phyloP scores from a whole-genome alignment of 2,329 filamentous ascomycete species.

The Fusarium heterosporum region DNA sequence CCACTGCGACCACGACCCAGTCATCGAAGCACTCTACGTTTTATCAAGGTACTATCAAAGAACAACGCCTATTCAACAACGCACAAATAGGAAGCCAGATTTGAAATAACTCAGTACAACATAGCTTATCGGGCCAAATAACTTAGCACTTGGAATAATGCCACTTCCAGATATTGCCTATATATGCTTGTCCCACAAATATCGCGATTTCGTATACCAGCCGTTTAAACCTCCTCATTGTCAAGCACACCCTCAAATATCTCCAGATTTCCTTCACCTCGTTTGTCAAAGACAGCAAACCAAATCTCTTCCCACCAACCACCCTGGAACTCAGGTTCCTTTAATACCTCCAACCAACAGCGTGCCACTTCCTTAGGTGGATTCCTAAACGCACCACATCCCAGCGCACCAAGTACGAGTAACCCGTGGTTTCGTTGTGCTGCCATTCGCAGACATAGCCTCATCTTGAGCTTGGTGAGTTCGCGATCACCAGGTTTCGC shows the following conservation, averaged over 20 bases:
- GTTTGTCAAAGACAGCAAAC: slow-evolving; percentile 70
- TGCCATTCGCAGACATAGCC: slow-evolving; percentile 69
- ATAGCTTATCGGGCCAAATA: not conserved
- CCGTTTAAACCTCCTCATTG: slow-evolving; percentile 48
- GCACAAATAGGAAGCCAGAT: not conserved
- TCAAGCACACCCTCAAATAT: slow-evolving; percentile 61
- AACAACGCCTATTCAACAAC: not conserved
- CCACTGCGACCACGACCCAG: not conserved
- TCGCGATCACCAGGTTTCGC: slow-evolving; percentile 58
- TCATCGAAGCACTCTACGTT: not conserved
- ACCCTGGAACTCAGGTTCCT: slow-evolving; percentile 70
- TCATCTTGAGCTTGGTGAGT: slow-evolving; percentile 72
- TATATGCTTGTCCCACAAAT: too few relatives aligned
- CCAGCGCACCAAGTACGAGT: slow-evolving; percentile 75
- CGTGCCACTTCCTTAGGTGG: slow-evolving; percentile 70
- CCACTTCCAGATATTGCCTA: not conserved
- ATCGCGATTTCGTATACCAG: not conserved
- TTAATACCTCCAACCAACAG: slow-evolving; percentile 71
- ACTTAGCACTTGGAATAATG: not conserved
- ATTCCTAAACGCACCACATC: slow-evolving; percentile 75
- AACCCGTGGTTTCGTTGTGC: slow-evolving; percentile 66
- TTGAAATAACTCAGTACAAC: not conserved
- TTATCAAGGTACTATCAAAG: not conserved
- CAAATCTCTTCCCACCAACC: slow-evolving; percentile 73
- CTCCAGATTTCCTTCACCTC: slow-evolving; percentile 62